These are phyloP conservation scores for Mycena epipterygia DNA, from an alignment of 768 basidiomycete species.

Conservation along the genomic window DNA sequence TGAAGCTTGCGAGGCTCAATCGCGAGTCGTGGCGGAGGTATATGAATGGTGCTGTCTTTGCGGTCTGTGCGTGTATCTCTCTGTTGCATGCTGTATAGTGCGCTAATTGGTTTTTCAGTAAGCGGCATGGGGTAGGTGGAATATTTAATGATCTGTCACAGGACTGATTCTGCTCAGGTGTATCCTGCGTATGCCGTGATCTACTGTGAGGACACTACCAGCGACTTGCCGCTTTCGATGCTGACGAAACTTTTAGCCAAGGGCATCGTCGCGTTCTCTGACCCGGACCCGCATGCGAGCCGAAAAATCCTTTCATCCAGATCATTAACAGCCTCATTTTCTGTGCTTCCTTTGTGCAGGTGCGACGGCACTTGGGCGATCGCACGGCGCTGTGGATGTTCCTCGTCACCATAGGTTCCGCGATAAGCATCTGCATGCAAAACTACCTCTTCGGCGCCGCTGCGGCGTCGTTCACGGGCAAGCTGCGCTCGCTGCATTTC, in stretches of 20 bases:
- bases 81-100: background rate
- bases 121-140: conserved; percentile 29
- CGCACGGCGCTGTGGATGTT: conserved; percentile 69
- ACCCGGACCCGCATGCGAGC: conserved; percentile 13
- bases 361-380: conserved; percentile 42
- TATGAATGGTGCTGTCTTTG: conserved; percentile 66
- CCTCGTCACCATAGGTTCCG: conserved; percentile 80
- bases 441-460: conserved; percentile 77
- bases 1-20: conserved; percentile 78
- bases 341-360: conserved; percentile 63
- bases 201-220: background rate
- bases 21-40: conserved; percentile 72
- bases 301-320: background rate
- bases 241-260: background rate
- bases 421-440: conserved; percentile 71
- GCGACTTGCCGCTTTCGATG: background rate
- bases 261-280: conserved; percentile 21
- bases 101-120: background rate
- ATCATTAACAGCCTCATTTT: conserved; percentile 65
- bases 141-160: too few relatives aligned
- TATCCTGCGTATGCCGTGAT: background rate
- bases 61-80: conserved; percentile 53
- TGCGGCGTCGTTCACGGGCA: conserved; percentile 78
- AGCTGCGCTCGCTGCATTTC: conserved; percentile 81
- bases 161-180: too few relatives aligned